A percentile compares a stretch with the other conserved stretches of the same genome.
Conservation (phyloP, 768 basidiomycete species). For the Baorangia bicolor region DNA sequence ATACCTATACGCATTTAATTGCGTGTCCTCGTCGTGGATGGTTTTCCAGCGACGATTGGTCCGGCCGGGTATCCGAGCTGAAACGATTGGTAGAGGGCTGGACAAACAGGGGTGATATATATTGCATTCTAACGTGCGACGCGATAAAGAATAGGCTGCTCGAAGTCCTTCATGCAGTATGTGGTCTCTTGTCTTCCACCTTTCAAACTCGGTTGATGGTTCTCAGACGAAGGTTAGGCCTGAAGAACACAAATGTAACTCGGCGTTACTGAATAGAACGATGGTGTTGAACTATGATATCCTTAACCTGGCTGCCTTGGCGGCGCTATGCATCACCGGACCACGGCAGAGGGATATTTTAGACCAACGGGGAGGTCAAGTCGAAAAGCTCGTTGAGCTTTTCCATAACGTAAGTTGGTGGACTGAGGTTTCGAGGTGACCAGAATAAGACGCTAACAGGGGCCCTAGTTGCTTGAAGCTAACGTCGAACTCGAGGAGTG, state of each 20-base stretch:
- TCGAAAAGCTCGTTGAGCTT: conserved; percentile 19
- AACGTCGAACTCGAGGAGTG: conserved; percentile 12
- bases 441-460: conserved; percentile 1
- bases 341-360: conserved; percentile 1
- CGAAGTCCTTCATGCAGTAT: conserved; percentile 17
- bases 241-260: conserved; percentile 26
- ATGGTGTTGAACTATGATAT: conserved; percentile 20
- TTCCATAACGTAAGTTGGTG: conserved; percentile 23
- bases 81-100: conserved; percentile 8
- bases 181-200: not conserved
- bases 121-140: conserved; percentile 15
- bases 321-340: conserved; percentile 12
- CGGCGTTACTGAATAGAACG: conserved; percentile 15
- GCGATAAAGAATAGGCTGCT: conserved; percentile 12
- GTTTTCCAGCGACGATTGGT: conserved; percentile 12
- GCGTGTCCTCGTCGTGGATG: conserved; percentile 13
- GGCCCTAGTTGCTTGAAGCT: conserved; percentile 23
- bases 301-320: conserved; percentile 18
- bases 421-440: not conserved
- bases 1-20: conserved; percentile 28
- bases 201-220: conserved; percentile 8
- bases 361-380: not conserved
- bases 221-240: conserved; percentile 7
- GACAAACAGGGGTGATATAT: not conserved
- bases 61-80: conserved; percentile 2